Evolutionary conservation across 2,329 filamentous ascomycete species (phyloP).

Genomic region (Beauveria australis): DNA sequence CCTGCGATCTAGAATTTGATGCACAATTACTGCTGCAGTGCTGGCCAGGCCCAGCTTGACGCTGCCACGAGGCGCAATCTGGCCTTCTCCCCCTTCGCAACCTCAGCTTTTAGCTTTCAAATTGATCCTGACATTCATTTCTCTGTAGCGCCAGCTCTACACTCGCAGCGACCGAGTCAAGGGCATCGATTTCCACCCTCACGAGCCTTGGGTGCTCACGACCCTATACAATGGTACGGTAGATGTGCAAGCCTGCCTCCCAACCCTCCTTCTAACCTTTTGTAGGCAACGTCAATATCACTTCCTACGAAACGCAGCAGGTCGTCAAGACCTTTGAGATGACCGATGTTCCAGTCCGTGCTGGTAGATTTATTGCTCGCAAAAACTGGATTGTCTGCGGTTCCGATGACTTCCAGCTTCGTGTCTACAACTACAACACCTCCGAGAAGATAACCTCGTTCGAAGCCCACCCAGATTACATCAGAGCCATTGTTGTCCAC

Average conservation of each 20-base stretch:
- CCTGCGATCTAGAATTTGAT: background rate
- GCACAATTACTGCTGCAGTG: background rate
- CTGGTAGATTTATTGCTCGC: conserved; percentile 88
- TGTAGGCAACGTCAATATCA: conserved; percentile 93
- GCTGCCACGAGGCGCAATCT: conserved; percentile 3
- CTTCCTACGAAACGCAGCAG: conserved; percentile 94
- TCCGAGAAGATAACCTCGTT: conserved; percentile 97
- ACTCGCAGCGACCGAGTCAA: conserved; percentile 93
- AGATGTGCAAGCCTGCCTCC: background rate
- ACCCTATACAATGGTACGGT: conserved; percentile 85
- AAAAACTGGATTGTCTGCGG: conserved; percentile 99
- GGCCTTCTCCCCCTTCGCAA: conserved; percentile 6
- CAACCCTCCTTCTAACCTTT: background rate
- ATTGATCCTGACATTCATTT: background rate
- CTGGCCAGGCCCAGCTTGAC: background rate
- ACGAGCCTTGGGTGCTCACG: conserved; percentile 93
- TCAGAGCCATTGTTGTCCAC: conserved; percentile 91
- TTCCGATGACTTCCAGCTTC: conserved; percentile 80
- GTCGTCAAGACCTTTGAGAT: conserved; percentile 99
- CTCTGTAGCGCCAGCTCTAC: conserved; percentile 35
- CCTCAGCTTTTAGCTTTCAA: background rate
- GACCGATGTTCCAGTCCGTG: conserved; percentile 94
- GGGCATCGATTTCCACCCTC: conserved; percentile 93
- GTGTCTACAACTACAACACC: conserved; percentile 99
- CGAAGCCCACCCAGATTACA: conserved; percentile 97